Evolutionary conservation across 208 protist species (phyloP), one percentile per base, ranked within the genome.

Genomic region (Dictyostelium gargantuum): DNA sequence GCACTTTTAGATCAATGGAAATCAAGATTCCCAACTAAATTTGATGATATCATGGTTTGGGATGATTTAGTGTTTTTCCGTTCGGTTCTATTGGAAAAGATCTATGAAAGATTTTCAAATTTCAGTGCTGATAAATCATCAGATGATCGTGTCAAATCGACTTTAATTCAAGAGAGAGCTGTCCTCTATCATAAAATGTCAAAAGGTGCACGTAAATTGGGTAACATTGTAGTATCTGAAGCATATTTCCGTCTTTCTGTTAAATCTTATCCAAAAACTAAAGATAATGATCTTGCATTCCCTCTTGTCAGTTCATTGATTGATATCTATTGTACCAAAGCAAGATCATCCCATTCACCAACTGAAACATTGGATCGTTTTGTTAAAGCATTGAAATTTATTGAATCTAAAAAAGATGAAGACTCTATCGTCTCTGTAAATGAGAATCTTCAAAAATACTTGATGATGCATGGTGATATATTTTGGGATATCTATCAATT

Each of bases 21-120:
- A 15, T 2, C 42, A 17, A 48, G 91, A 84, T 91, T 84, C 73
- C 89, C 82, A 58, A 74, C 29, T 26, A 35, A 91, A 21, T 19
- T 93, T 0, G 95, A 97, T 76, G 85, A 93, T 38, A 93, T 97
- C 29, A 74, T 94, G 29, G 77, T 95, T 17, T 97, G 96, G 96
- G 96, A 97, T 81, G 91, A 97, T 92, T n/a, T 97, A 10, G 61
- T 97, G 2, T 80, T 56, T 6, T 91, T 80, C 44, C 15, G 96
- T 32, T 80, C 61, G 3, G 58, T 96, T 3, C 84, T 96, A 21
- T 61, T 96, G 3, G 95, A 97, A 50, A 95, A 93, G 29, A 63
- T 96, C 11, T 86, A 94, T 70, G 91, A 96, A 73, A 46, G 91
- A 35, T 95, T 95, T 54, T 54, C 77, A 26, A 38, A 42, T 35